Percentiles rank a stretch among this genome's conserved stretches.
Evolutionary conservation across 2,329 filamentous ascomycete genomes (phyloP).

Genomic region (Orbilia ellipsospora): DNA sequence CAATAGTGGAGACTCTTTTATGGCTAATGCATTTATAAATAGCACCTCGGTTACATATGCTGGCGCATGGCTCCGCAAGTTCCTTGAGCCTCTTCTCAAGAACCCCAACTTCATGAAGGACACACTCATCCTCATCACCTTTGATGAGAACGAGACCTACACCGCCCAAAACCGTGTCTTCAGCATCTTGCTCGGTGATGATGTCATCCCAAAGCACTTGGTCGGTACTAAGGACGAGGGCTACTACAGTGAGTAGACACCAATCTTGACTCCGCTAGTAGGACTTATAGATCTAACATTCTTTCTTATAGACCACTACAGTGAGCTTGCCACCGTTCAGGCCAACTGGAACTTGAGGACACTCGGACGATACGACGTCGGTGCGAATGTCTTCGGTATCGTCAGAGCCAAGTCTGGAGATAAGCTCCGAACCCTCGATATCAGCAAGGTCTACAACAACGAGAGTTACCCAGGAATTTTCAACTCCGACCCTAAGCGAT

Average conservation of each 20-base stretch:
- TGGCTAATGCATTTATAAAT: neutral
- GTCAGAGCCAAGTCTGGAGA: slow-evolving; percentile 73
- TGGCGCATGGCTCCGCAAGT: slow-evolving; percentile 74
- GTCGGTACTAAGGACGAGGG: slow-evolving; percentile 75
- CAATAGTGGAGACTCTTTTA: neutral
- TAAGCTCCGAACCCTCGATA: slow-evolving; percentile 61
- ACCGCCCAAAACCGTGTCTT: slow-evolving; percentile 75
- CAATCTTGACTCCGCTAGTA: neutral
- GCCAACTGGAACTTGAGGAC: slow-evolving; percentile 78
- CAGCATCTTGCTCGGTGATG: slow-evolving; percentile 76
- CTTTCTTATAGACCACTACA: slow-evolving; percentile 70
- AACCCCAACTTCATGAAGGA: slow-evolving; percentile 76
- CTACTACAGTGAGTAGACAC: slow-evolving; percentile 68
- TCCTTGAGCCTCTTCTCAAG: slow-evolving; percentile 76
- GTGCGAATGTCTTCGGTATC: slow-evolving; percentile 74
- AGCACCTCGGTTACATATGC: slow-evolving; percentile 73
- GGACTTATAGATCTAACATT: neutral
- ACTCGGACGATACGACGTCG: slow-evolving; percentile 77
- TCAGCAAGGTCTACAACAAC: slow-evolving; percentile 67
- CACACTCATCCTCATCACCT: slow-evolving; percentile 80
- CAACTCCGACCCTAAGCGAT: slow-evolving; percentile 61
- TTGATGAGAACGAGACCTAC: slow-evolving; percentile 82
- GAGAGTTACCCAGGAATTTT: slow-evolving; percentile 68
- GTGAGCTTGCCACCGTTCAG: slow-evolving; percentile 72
- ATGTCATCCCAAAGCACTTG: slow-evolving; percentile 72